phyloP scores from a whole-genome alignment of 2,329 filamentous ascomycete genomes.

The Paecilomyces niveus region DNA sequence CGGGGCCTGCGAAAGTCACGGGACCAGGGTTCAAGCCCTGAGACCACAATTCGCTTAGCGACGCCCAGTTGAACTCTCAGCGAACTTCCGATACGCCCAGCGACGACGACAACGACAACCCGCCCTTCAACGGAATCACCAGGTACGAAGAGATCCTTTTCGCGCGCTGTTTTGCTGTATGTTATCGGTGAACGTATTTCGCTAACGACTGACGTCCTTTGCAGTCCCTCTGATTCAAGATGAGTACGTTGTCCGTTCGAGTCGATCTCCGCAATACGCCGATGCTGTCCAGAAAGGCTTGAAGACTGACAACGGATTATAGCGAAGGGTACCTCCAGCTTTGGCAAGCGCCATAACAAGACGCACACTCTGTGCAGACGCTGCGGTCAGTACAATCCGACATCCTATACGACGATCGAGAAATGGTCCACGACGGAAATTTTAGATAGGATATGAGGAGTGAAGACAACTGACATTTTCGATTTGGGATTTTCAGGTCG shows the following conservation, averaged over 20 bases:
- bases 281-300: not conserved
- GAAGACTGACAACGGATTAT: slow-evolving; percentile 40
- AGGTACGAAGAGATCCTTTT: slow-evolving; percentile 26
- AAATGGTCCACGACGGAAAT: slow-evolving; percentile 1
- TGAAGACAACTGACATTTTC: slow-evolving; percentile 21
- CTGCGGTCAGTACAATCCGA: slow-evolving; percentile 68
- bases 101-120: slow-evolving; percentile 41
- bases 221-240: slow-evolving; percentile 48
- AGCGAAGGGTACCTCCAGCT: slow-evolving; percentile 67
- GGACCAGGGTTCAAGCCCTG: slow-evolving; percentile 29
- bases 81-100: slow-evolving; percentile 35
- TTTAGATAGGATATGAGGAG: slow-evolving; percentile 6
- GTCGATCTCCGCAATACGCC: slow-evolving; percentile 6
- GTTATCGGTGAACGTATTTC: slow-evolving; percentile 7
- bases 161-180: slow-evolving; percentile 6
- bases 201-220: slow-evolving; percentile 16
- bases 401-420: not conserved
- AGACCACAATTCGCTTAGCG: slow-evolving; percentile 37
- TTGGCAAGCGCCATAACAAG: slow-evolving; percentile 89
- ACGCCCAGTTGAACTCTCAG: slow-evolving; percentile 20
- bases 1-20: slow-evolving; percentile 10
- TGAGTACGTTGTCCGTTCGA: slow-evolving; percentile 46
- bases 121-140: slow-evolving; percentile 40
- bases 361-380: slow-evolving; percentile 97
- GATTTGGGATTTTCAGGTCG: slow-evolving; percentile 55